Base-by-base conservation (phyloP, 2,329 filamentous ascomycete species). In the Pyricularia grisea region DNA sequence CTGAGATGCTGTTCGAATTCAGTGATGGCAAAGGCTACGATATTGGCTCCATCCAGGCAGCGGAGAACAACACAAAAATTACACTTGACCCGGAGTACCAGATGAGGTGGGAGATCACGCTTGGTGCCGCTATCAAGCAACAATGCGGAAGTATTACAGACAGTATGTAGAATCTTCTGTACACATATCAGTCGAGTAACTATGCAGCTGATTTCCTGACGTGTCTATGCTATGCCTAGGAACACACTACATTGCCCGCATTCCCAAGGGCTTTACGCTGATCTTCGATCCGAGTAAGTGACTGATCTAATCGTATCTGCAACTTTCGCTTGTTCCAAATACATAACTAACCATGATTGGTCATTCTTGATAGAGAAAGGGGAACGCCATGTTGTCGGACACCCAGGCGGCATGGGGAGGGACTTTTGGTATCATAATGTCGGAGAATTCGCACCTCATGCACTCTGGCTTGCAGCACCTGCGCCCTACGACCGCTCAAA, bases 331-430 rank as follows among this genome's bases (percentile, higher is more conserved):
- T 30, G 23, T 27, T 64, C 23, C 28, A 28, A 14, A n/a, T 27
- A 4, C 5, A 7, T 2, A 11, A 10, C 60, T 64, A 12, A 30
- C 60, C 28, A 64, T 14, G 60, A 14, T 14, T 30, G 17, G 14
- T 12, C 1, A 30, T 20, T 4, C 9, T 14, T 14, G 25, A 27
- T 23, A 67, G 91, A 93, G 77, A 94, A 96, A 84, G 90, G 91
- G 77, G 88, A 90, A 76, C 80, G 85, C 6, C 70, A 70, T n/a
- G 67, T 71, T 28, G 70, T 72, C 11, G 73, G 73, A 1, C 73
- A 74, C 66, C 20, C 71, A 70, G 64, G 70, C 70, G 31, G 72
- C 71, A 10, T 70, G 70, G 23, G 65, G 70, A 12, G 72, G 70
- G 11, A 72, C 10, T 67, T 60, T 23, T 67, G 72, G 58, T 86